phyloP scores from a whole-genome alignment of 106 monocot species.

The Gastrodia elata region DNA sequence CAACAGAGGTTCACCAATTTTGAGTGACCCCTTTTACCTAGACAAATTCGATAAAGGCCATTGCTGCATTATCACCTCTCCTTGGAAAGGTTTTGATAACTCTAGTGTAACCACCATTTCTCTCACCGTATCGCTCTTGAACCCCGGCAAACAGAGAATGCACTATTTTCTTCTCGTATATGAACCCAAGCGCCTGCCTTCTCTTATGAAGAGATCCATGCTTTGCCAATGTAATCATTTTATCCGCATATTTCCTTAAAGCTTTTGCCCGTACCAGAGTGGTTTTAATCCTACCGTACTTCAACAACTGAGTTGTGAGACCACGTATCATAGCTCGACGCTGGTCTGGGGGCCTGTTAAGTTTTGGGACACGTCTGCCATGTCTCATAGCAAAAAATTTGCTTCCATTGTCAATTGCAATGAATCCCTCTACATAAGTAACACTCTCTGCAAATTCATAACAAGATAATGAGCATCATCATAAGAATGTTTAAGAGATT shows the following conservation, averaged over 20 bases:
- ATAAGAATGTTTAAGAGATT: too few species aligned
- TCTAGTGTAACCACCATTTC: conserved; percentile 95
- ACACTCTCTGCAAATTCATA: conserved; percentile 23
- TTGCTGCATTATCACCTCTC: conserved; percentile 95
- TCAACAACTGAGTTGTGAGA: conserved; percentile 84
- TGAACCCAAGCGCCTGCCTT: conserved; percentile 86
- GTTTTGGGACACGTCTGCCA: conserved; percentile 80
- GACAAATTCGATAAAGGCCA: conserved; percentile 98
- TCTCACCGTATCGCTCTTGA: conserved; percentile 80
- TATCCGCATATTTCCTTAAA: conserved; percentile 82
- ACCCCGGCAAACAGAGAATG: conserved; percentile 94
- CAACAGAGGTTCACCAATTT: background rate
- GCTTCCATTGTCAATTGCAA: conserved; percentile 39
- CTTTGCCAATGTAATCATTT: conserved; percentile 95
- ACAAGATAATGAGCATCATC: background rate
- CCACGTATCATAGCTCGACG: conserved; percentile 73
- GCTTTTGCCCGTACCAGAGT: conserved; percentile 81
- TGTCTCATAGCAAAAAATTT: conserved; percentile 92
- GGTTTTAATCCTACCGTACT: conserved; percentile 93
- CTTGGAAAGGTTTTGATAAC: conserved; percentile 84
- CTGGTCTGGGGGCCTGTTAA: conserved; percentile 95
- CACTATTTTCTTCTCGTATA: conserved; percentile 97
- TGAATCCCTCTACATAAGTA: conserved; percentile 37
- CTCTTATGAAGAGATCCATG: conserved; percentile 98
- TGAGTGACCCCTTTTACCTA: conserved; percentile 32